Conservation (phyloP, 768 basidiomycete genomes). For the Panaeolus papilionaceus region DNA sequence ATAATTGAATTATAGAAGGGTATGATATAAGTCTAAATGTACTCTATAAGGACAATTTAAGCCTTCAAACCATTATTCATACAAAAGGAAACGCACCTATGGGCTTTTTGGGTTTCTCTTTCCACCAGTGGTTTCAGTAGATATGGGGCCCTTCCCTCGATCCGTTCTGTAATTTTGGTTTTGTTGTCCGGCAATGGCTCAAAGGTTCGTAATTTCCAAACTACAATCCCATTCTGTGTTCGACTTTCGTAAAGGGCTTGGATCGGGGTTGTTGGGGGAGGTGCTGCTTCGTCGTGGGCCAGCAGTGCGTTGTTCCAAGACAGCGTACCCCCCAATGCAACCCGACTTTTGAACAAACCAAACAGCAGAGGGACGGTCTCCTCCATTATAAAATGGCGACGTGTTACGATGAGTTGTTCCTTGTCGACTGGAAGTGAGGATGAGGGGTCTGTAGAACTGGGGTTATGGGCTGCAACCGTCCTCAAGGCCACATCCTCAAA, state of each 20-base stretch:
- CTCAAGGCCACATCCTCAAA: conserved; percentile 24
- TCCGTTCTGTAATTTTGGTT: conserved; percentile 39
- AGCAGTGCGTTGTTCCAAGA: conserved; percentile 38
- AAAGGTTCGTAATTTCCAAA: conserved; percentile 40
- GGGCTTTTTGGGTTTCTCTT: conserved; percentile 29
- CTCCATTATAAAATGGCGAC: conserved; percentile 37
- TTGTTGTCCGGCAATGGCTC: conserved; percentile 31
- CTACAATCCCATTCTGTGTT: conserved; percentile 25
- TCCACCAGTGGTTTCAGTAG: conserved; percentile 35
- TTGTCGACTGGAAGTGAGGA: neutral
- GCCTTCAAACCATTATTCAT: neutral
- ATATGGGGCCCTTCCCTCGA: conserved; percentile 37
- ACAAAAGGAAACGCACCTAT: conserved; percentile 31
- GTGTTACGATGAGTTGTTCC: conserved; percentile 22
- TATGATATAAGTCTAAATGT: conserved; percentile 39
- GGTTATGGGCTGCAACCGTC: conserved; percentile 8
- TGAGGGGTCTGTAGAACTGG: neutral
- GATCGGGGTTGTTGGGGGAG: conserved; percentile 17
- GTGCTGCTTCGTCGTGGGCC: conserved; percentile 6
- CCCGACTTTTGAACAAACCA: conserved; percentile 34
- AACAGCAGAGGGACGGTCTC: conserved; percentile 40
- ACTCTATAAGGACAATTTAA: conserved; percentile 25
- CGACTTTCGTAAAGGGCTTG: conserved; percentile 38
- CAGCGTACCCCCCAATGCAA: conserved; percentile 37
- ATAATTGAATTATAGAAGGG: conserved; percentile 26